A percentile compares a stretch with the other conserved stretches of the same genome.
phyloP scores from a whole-genome alignment of 2,329 filamentous ascomycete genomes.

The Cytospora schulzeri region DNA sequence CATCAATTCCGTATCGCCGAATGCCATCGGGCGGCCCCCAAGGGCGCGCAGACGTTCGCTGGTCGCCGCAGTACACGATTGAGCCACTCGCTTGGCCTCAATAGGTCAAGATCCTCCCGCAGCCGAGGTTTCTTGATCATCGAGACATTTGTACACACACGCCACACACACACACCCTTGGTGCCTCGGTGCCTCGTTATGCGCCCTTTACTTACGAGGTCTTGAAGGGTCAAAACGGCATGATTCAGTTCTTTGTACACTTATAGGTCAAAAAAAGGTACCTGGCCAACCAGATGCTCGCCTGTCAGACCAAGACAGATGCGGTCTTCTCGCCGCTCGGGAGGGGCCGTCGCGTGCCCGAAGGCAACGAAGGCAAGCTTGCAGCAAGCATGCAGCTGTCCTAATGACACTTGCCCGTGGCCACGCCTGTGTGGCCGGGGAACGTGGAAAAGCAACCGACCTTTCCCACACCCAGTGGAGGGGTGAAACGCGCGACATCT shows the following conservation, averaged over 20 bases:
- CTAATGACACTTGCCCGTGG: constrained; percentile 9
- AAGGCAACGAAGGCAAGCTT: neutral
- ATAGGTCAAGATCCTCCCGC: neutral
- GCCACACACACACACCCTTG: too few species aligned
- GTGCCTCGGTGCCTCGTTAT: constrained; percentile 4
- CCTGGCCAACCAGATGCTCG: neutral
- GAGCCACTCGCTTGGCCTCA: neutral
- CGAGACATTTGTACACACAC: neutral
- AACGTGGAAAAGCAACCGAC: constrained; percentile 20
- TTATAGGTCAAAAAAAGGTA: constrained; percentile 7
- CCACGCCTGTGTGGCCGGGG: constrained; percentile 17
- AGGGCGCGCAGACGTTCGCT: neutral
- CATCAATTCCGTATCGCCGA: neutral
- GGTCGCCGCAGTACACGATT: neutral
- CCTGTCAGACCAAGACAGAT: constrained; percentile 12
- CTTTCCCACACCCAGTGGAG: constrained; percentile 16
- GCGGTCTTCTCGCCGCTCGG: constrained; percentile 19
- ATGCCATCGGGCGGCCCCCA: neutral
- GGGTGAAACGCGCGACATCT: constrained; percentile 20
- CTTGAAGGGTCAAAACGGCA: too few species aligned
- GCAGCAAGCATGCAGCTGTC: constrained; percentile 11
- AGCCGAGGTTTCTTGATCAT: neutral
- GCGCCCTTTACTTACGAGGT: constrained; percentile 9
- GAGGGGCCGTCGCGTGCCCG: constrained; percentile 27
- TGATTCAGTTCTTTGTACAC: constrained; percentile 2